phyloP scores from a whole-genome alignment of 352 stramenopile genomes.

The Phytopythium vexans region DNA sequence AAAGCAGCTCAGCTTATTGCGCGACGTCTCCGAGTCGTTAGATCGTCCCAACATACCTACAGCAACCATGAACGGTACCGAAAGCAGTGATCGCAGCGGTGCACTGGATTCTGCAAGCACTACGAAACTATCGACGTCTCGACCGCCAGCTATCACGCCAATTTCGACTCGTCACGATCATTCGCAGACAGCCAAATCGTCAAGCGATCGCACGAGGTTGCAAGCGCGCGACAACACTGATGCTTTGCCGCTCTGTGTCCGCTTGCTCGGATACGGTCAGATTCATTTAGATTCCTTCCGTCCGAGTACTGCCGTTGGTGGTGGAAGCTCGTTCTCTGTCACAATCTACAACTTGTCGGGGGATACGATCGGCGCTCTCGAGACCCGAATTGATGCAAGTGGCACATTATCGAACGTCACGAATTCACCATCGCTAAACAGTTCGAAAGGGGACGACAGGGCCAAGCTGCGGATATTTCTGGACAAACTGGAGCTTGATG shows the following conservation, averaged over 20 bases:
- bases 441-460: too few relatives aligned
- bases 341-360: slow-evolving; percentile 31
- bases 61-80: neutral
- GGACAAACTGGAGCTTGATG: slow-evolving; percentile 24
- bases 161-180: too few relatives aligned
- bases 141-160: too few relatives aligned
- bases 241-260: slow-evolving; percentile 10
- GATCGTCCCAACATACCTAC: neutral
- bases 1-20: slow-evolving; percentile 41
- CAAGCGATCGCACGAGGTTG: too few relatives aligned
- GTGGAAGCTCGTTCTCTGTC: slow-evolving; percentile 9
- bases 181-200: too few relatives aligned
- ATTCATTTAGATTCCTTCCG: slow-evolving; percentile 22
- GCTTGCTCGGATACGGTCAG: slow-evolving; percentile 26
- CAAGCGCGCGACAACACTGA: too few relatives aligned
- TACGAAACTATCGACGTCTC: too few relatives aligned
- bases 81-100: too few relatives aligned
- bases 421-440: too few relatives aligned
- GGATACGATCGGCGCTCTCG: slow-evolving; percentile 20
- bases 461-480: slow-evolving; percentile 9
- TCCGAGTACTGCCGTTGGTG: slow-evolving; percentile 5
- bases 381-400: slow-evolving; percentile 14
- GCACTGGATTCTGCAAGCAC: too few relatives aligned
- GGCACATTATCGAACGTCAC: too few relatives aligned
- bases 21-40: slow-evolving; percentile 41